A percentile compares a stretch with the other conserved stretches of the same genome.
phyloP scores from a whole-genome alignment of 306 rosid species.

The Medicago lupulina region DNA sequence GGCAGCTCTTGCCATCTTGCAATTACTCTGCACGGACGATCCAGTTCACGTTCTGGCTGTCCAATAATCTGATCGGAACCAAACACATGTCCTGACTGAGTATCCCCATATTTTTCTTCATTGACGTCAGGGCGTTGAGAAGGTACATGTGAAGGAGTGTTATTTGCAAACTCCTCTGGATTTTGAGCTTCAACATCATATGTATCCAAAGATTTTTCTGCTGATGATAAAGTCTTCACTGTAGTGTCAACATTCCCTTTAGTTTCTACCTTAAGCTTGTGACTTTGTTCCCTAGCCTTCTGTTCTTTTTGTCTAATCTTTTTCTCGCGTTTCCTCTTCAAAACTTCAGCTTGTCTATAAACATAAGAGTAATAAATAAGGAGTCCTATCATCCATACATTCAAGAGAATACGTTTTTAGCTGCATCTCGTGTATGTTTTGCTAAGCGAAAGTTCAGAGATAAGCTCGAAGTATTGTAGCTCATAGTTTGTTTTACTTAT shows the following conservation, averaged over 20 bases:
- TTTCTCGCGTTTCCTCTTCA: constrained; percentile 78
- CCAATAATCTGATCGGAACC: constrained; percentile 56
- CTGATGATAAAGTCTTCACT: constrained; percentile 45
- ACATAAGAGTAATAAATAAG: constrained; percentile 35
- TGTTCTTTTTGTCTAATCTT: constrained; percentile 84
- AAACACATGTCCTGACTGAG: constrained; percentile 40
- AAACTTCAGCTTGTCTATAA: constrained; percentile 71
- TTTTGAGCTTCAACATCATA: constrained; percentile 45
- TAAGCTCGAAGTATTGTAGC: not conserved
- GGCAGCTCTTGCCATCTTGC: constrained; percentile 53
- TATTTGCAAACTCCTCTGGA: constrained; percentile 47
- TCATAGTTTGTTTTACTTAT: constrained; percentile 22
- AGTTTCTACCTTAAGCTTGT: constrained; percentile 45
- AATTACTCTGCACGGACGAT: constrained; percentile 35
- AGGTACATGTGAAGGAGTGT: constrained; percentile 42
- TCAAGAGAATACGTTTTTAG: constrained; percentile 3
- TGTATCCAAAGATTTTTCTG: constrained; percentile 55
- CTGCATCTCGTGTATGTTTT: constrained; percentile 24
- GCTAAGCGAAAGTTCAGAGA: constrained; percentile 23
- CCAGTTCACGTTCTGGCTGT: constrained; percentile 45
- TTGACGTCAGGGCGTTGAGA: constrained; percentile 46
- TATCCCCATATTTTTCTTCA: constrained; percentile 48
- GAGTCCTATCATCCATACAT: constrained; percentile 4
- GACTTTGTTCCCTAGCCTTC: constrained; percentile 60
- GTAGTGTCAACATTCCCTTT: constrained; percentile 44